Evolutionary conservation across 2,329 filamentous ascomycete genomes (phyloP).

Genomic region (Plectosphaerella plurivora): DNA sequence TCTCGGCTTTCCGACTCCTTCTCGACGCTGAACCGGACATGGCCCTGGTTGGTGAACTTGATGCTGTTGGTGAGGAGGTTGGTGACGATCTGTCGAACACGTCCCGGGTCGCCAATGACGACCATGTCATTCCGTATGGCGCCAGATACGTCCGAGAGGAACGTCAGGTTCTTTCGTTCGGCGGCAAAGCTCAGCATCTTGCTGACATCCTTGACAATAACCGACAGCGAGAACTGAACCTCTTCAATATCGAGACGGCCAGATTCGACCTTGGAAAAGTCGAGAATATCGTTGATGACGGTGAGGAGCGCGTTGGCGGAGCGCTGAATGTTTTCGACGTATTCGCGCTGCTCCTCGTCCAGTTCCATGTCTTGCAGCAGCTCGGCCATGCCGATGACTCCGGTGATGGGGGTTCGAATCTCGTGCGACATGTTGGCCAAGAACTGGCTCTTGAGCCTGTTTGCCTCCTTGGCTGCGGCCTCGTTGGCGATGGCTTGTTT

Average conservation of each 20-base stretch:
- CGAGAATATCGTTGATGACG: constrained; percentile 87
- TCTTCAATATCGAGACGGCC: constrained; percentile 74
- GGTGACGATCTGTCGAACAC: constrained; percentile 77
- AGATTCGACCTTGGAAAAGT: constrained; percentile 83
- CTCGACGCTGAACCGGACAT: constrained; percentile 61
- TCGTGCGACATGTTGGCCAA: constrained; percentile 80
- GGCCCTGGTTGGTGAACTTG: constrained; percentile 68
- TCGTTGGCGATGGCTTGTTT: constrained; percentile 68
- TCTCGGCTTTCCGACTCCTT: constrained; percentile 62
- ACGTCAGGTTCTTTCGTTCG: constrained; percentile 71
- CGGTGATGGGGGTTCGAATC: constrained; percentile 73
- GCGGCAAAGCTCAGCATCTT: constrained; percentile 88
- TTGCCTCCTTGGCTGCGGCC: constrained; percentile 74
- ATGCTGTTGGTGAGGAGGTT: constrained; percentile 75
- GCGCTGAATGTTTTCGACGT: constrained; percentile 72
- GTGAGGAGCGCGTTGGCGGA: constrained; percentile 79
- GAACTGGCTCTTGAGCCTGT: constrained; percentile 75
- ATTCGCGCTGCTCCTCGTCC: constrained; percentile 67
- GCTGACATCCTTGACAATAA: constrained; percentile 73
- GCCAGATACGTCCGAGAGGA: constrained; percentile 59
- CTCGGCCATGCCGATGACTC: constrained; percentile 77
- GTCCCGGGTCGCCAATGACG: constrained; percentile 81
- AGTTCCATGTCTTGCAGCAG: constrained; percentile 65
- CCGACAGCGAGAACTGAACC: constrained; percentile 71
- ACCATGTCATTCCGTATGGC: constrained; percentile 65